These are phyloP conservation scores for Coemansia sp. DNA, from an alignment of 192 early-diverging fungal genomes.

Conservation along the genomic window DNA sequence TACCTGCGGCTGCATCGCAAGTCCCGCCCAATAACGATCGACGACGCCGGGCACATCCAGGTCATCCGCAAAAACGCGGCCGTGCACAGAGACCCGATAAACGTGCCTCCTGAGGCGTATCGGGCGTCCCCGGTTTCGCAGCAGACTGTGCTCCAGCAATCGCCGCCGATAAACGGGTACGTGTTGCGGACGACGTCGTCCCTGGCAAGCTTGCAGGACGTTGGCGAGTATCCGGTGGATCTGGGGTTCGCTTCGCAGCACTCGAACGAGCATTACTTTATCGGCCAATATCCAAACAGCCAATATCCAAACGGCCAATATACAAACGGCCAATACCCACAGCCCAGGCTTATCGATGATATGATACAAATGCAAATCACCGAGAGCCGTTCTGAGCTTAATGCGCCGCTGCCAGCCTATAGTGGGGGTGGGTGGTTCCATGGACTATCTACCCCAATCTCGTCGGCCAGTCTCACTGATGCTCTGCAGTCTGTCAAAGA, in stretches of 20 bases:
- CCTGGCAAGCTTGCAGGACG: neutral
- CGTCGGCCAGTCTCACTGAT: no score
- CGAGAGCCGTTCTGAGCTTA: no score
- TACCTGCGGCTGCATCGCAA: slow-evolving; percentile 42
- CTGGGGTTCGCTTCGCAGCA: neutral
- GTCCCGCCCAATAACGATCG: slow-evolving; percentile 33
- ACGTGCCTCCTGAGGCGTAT: neutral
- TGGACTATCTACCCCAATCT: no score
- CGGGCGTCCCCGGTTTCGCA: no score
- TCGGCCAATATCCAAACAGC: neutral
- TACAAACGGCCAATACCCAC: neutral
- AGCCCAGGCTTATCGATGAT: neutral
- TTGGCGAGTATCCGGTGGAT: slow-evolving; percentile 1
- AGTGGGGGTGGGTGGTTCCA: no score
- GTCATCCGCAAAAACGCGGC: slow-evolving; percentile 50
- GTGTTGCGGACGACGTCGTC: neutral
- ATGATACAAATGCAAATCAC: slow-evolving; percentile 7
- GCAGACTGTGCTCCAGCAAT: neutral
- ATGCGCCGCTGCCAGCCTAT: no score
- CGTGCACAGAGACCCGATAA: slow-evolving; percentile 41
- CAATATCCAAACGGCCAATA: neutral
- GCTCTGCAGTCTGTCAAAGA: no score
- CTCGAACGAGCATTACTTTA: neutral
- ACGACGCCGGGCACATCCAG: slow-evolving; percentile 39
- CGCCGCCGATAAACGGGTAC: neutral